Conservation (phyloP, 768 basidiomycete genomes). For the Clitopilus passeckerianus region DNA sequence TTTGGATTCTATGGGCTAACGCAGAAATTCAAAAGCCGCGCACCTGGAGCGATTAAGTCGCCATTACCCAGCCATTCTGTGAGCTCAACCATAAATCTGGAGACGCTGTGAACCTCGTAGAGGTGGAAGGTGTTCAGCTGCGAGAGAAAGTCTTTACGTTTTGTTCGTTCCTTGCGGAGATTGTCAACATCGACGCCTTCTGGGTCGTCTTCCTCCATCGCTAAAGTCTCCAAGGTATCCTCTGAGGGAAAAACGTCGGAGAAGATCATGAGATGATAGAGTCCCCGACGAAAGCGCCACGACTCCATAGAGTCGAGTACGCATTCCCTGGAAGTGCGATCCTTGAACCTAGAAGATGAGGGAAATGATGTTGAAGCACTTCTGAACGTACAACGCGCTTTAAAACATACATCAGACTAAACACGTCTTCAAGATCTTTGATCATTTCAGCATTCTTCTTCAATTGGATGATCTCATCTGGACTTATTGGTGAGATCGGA, state of each 20-base stretch:
- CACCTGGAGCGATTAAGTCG: not conserved
- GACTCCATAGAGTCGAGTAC: constrained; percentile 25
- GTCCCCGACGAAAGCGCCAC: constrained; percentile 13
- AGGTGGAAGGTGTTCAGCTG: constrained; percentile 8
- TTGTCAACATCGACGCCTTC: constrained; percentile 3
- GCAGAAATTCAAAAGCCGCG: no score
- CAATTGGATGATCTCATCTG: constrained; percentile 17
- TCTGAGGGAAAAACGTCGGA: constrained; percentile 6
- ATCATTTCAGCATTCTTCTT: constrained; percentile 18
- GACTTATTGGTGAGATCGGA: constrained; percentile 10
- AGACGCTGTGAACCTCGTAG: constrained; percentile 9
- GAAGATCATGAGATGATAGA: constrained; percentile 13
- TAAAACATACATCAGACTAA: constrained; percentile 29
- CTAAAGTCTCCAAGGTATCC: not conserved
- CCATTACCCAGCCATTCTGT: constrained; percentile 4
- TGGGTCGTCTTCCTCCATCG: not conserved
- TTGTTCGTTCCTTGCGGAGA: constrained; percentile 1
- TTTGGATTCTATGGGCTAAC: no score
- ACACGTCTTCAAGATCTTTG: constrained; percentile 28
- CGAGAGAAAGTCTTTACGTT: constrained; percentile 7
- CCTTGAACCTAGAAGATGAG: constrained; percentile 24
- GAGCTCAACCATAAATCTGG: constrained; percentile 11
- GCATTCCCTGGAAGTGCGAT: constrained; percentile 24
- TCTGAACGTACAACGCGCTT: not conserved
- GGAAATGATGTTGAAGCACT: not conserved